These are phyloP conservation scores for Vachellia pachyceras DNA, from an alignment of 306 rosid species.

Conservation along the genomic window DNA sequence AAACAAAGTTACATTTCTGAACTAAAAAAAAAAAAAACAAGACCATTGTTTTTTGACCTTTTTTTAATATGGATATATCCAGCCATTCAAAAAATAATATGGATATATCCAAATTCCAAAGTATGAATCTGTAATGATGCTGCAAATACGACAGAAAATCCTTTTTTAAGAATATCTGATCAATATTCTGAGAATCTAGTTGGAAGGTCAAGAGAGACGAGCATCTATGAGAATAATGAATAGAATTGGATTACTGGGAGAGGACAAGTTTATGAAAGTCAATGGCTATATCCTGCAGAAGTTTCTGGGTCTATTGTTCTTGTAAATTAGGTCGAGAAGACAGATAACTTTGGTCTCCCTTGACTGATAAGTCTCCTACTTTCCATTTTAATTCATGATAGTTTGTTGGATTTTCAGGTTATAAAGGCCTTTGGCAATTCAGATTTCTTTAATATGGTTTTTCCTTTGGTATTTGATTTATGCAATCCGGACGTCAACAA, in stretches of 20 bases:
- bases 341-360: conserved; percentile 19
- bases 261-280: neutral
- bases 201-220: neutral
- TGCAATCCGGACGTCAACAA: conserved; percentile 51
- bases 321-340: neutral
- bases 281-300: neutral
- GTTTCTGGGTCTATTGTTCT: neutral
- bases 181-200: neutral
- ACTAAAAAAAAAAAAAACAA: neutral
- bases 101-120: neutral
- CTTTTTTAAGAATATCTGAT: neutral
- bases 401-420: conserved; percentile 63
- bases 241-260: neutral
- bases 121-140: neutral
- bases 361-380: conserved; percentile 22
- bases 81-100: too few species aligned
- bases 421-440: conserved; percentile 82
- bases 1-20: neutral
- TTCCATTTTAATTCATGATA: conserved; percentile 10
- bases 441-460: conserved; percentile 71
- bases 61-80: neutral
- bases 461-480: conserved; percentile 72
- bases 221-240: neutral
- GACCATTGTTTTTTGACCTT: neutral
- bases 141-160: neutral